Conservation (phyloP, 768 basidiomycete genomes). For the Tulasnella sp. region DNA sequence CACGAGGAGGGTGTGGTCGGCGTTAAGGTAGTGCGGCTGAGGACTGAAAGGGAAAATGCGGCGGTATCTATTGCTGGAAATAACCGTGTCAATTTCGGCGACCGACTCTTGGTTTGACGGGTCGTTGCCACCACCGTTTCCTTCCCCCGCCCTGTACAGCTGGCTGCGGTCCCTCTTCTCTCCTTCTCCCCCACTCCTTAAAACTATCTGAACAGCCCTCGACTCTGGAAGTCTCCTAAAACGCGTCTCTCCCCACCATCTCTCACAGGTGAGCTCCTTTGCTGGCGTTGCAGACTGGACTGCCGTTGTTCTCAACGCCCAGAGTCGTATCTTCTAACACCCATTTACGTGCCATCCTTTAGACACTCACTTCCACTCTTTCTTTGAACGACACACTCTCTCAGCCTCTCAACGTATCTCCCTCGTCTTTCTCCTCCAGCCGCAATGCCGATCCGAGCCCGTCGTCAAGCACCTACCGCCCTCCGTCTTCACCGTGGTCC, state of each 20-base stretch:
- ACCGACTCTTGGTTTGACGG: not conserved
- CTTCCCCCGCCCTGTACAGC: not conserved
- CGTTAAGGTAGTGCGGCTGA: not conserved
- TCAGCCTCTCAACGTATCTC: not conserved
- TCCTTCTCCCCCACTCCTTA: not conserved
- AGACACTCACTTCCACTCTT: not conserved
- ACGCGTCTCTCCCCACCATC: not conserved
- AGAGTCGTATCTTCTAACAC: too few relatives aligned
- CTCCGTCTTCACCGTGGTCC: constrained; percentile 16
- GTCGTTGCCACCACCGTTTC: not conserved
- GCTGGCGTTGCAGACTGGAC: not conserved
- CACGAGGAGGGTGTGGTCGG: not conserved
- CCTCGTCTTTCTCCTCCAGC: not conserved
- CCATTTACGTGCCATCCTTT: not conserved
- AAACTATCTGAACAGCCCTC: not conserved
- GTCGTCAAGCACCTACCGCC: constrained; percentile 15
- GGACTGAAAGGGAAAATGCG: not conserved
- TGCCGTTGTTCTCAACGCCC: not conserved
- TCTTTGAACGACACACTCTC: not conserved
- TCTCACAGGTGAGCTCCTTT: not conserved
- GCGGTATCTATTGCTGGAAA: not conserved
- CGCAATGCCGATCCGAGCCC: not conserved
- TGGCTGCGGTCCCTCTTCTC: not conserved
- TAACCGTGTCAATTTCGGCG: not conserved
- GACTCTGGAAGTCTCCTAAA: not conserved